Conservation (phyloP, 139 green algal genomes). For the Astrephomene gubernaculifera region DNA sequence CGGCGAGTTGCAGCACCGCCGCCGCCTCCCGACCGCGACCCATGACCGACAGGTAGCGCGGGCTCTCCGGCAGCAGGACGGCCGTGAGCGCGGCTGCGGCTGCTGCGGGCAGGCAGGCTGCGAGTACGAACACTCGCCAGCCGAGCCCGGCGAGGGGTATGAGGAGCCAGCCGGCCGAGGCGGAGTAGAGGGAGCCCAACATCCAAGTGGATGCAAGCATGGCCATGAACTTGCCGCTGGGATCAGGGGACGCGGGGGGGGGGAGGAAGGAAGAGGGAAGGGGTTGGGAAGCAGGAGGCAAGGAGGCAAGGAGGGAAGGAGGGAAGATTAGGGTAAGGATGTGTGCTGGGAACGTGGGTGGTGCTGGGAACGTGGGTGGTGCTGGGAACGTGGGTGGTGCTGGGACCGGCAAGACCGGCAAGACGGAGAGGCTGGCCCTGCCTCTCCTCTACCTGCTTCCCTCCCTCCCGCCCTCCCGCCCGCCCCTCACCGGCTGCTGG, state of each 20-base stretch:
- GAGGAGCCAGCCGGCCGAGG: constrained; percentile 56
- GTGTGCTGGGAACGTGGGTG: not conserved
- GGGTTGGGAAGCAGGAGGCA: not conserved
- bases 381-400: not conserved
- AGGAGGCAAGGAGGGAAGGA: not conserved
- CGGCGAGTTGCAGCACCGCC: constrained; percentile 24
- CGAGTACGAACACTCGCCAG: constrained; percentile 59
- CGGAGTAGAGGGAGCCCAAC: constrained; percentile 62
- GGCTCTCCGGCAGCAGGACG: constrained; percentile 59
- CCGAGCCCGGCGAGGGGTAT: constrained; percentile 48
- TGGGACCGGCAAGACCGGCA: no score
- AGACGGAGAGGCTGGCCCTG: no score
- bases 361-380: not conserved
- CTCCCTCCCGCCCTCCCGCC: not conserved
- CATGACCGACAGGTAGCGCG: constrained; percentile 54
- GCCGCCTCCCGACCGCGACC: constrained; percentile 40
- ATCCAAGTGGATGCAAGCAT: constrained; percentile 62
- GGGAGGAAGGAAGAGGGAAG: not conserved
- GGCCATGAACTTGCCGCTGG: constrained; percentile 57
- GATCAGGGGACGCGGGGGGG: not conserved
- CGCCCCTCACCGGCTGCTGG: constrained; percentile 40
- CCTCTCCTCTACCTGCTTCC: not conserved
- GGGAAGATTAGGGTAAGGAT: not conserved
- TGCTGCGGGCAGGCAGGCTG: constrained; percentile 56
- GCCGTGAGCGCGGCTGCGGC: not conserved